Base-by-base conservation (phyloP, 768 basidiomycete genomes). In the Pisolithus sp. region DNA sequence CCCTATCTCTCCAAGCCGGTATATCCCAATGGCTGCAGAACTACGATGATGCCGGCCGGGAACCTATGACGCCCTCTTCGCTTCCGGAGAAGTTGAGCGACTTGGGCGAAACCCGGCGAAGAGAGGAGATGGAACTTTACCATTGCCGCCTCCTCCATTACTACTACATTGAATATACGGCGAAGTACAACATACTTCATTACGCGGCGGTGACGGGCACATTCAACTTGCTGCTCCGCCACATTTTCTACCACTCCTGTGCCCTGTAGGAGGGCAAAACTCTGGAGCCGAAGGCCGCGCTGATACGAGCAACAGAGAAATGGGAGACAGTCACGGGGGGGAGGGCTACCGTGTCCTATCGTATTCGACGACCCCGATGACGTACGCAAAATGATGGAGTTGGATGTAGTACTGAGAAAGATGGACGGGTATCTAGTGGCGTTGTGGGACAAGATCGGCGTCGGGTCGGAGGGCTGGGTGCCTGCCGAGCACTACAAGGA, bases 261-360 rank as follows among this genome's bases (percentile, higher is more conserved):
- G 60, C 47, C 50, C 74, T 69, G 7, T 81, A 78, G 78, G 75
- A 76, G 62, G 78, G 76, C 52, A 77, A 80, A 58, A 76, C 74
- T 55, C 59, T 63, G 66, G 69, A 49, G 46, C 70, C 80, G 65
- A 78, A 78, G 68, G 59, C 53, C 65, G 59, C 67, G 54, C 73
- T 81, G 2, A 75, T 79, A 57, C 46, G 71, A 45, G 75, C 69
- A 54, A 71, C 66, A 57, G 56, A 77, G 59, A 63, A 51, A 0
- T 78, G 76, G 76, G 65, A 68, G 65, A 57, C 7, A 56, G 71
- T 80, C 56, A 62, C 69, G 26, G 45, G 71, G 65, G 49, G 68
- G 46, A 61, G 68, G 61, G 30, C 50, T 28, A 53, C 68, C 74
- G 62, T 78, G 75, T 71, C 76, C 77, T 18, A 46, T 78, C 63